phyloP scores from a whole-genome alignment of 2,329 filamentous ascomycete species.

The Talaromyces sp. region DNA sequence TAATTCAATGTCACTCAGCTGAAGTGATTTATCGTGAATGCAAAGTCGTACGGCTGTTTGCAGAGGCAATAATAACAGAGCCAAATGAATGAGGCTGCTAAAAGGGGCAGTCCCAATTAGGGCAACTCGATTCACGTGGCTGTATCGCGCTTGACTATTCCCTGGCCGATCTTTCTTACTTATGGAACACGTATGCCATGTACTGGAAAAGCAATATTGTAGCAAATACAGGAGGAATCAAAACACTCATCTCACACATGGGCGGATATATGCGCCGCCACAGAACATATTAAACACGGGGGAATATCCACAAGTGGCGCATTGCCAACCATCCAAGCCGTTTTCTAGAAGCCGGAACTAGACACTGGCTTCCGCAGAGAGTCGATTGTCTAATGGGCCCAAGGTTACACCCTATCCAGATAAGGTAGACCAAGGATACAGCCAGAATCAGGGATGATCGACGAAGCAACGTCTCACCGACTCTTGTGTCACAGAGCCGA shows the following conservation, averaged over 20 bases:
- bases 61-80: not conserved
- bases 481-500: not conserved
- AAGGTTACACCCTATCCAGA: not conserved
- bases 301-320: not conserved
- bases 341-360: not conserved
- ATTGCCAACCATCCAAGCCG: not conserved
- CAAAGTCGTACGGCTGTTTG: not conserved
- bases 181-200: not conserved
- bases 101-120: not conserved
- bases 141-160: conserved; percentile 1
- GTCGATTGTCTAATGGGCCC: not conserved
- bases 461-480: conserved; percentile 10
- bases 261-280: not conserved
- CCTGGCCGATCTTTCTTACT: not conserved
- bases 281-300: not conserved
- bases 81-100: not conserved
- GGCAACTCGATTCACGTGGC: conserved; percentile 10
- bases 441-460: not conserved
- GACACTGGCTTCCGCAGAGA: not conserved
- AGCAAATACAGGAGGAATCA: not conserved
- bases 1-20: conserved; percentile 10
- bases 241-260: not conserved
- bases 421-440: not conserved
- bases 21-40: not conserved
- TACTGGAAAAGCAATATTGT: not conserved